Conservation (phyloP, 2,329 filamentous ascomycete species). For the Neofusicoccum kwambonambiense region DNA sequence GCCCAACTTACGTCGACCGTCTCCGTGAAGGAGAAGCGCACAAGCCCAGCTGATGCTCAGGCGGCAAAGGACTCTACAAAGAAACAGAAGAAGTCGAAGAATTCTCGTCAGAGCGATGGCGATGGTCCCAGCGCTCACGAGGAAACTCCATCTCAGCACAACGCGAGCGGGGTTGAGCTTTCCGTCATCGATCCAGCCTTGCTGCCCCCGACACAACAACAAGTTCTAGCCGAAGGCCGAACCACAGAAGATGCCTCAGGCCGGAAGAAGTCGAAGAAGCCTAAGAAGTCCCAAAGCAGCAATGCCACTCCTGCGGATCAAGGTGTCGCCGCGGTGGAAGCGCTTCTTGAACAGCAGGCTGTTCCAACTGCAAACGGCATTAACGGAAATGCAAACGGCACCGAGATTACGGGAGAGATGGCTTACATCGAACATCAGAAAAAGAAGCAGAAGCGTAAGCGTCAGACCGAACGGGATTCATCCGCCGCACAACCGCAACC, state of each 20-base stretch:
- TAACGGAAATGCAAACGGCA: neutral
- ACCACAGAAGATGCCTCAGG: neutral
- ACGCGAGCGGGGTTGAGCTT: neutral
- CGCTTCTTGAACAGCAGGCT: neutral
- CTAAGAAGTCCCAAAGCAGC: neutral
- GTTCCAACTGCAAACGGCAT: neutral
- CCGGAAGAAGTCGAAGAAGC: slow-evolving; percentile 13
- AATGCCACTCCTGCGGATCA: neutral
- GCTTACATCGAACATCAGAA: slow-evolving; percentile 15
- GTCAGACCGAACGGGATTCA: neutral
- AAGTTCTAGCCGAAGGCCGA: neutral
- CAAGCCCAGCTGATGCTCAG: neutral
- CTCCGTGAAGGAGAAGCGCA: neutral
- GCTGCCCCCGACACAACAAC: neutral
- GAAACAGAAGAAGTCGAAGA: slow-evolving; percentile 5
- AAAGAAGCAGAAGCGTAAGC: slow-evolving; percentile 16
- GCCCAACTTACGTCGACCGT: neutral
- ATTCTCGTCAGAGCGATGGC: neutral
- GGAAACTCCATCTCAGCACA: neutral
- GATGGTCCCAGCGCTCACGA: neutral
- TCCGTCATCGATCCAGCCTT: slow-evolving; percentile 9
- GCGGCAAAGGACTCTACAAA: neutral
- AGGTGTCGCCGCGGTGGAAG: neutral
- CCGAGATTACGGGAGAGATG: neutral
- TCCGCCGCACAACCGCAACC: neutral